Base-by-base conservation (phyloP, 2,329 filamentous ascomycete genomes). In the Thielaviopsis euricoi region DNA sequence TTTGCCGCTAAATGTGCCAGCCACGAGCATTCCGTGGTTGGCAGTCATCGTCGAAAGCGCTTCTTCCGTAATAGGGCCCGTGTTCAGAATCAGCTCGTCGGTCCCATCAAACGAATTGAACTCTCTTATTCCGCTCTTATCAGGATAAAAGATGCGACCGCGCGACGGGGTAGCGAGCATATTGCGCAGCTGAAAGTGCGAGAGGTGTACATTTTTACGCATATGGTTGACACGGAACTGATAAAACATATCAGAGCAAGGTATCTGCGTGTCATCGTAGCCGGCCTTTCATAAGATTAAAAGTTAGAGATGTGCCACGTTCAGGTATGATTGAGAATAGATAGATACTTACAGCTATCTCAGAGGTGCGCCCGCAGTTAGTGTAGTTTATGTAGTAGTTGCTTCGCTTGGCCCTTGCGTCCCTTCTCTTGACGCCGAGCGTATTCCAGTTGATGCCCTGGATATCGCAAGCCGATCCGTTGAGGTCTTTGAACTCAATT, bases 111-210 rank as follows among this genome's bases (percentile, higher is more conserved):
- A 66, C 10, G 77, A 74, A 64, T 83, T 78, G 61, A 79, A 71
- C 56, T 76, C 71, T 49, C 75, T 70, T 19, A 85, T 71, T 15
- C 73, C 72, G 53, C 70, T 71, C 48, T 67, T 65, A 40, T 74
- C 73, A 2, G 80, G 76, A 63, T 83, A 85, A 64, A 79, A 85
- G 9, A 74, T 72, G 49, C 77, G 75, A 6, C 75, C 76, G 33
- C 76, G 72, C 9, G 77, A 79, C 5, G 77, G 73, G 63, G 76
- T 77, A 2, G 78, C 79, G 21, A 86, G 68, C 17, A 83, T 71
- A 63, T 82, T 83, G 50, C 82, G 78, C 13, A 85, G 71, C 65
- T 86, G 82, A 61, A 85, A 85, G 67, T 86, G 82, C n/a, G 79
- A 71, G 19, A 85, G 67, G 61, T 75, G 71, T 23, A 81, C 71